These are phyloP conservation scores for Hsuehochloa calcarea DNA, from an alignment of 176 grass and related monocot genomes.

Conservation along the genomic window DNA sequence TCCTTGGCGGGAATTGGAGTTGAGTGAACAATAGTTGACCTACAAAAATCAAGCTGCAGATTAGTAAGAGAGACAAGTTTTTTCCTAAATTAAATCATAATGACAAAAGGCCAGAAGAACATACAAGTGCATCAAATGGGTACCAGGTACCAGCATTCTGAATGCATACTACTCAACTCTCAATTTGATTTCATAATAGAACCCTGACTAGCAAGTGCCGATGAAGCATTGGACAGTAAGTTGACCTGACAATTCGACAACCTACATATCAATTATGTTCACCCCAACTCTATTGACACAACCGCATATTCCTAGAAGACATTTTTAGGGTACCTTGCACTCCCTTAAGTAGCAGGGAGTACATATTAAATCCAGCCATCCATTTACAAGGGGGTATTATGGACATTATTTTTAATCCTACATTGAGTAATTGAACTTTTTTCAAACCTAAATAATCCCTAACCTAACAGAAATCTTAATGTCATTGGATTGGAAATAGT, in stretches of 20 bases:
- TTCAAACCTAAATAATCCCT: not conserved
- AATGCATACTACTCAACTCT: conserved; percentile 13
- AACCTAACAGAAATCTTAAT: not conserved
- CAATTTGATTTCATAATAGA: not conserved
- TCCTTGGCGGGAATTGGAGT: conserved; percentile 73
- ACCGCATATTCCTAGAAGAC: not conserved
- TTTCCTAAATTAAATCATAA: not conserved
- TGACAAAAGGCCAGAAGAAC: not conserved
- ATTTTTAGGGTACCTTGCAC: not conserved
- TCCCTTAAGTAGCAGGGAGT: not conserved
- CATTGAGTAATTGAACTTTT: not conserved
- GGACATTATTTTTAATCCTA: not conserved
- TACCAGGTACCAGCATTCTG: not conserved
- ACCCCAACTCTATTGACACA: not conserved
- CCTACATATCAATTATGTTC: not conserved
- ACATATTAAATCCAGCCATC: not conserved
- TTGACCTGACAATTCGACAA: not conserved
- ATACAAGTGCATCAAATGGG: not conserved
- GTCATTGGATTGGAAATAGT: not conserved
- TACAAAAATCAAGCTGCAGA: conserved; percentile 34
- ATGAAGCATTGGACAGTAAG: not conserved
- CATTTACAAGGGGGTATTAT: not conserved
- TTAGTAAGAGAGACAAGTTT: conserved; percentile 18
- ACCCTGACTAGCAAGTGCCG: not conserved
- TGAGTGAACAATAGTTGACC: conserved; percentile 86